Base-by-base conservation (phyloP, 768 basidiomycete genomes). In the Psilocybe subaeruginosa region DNA sequence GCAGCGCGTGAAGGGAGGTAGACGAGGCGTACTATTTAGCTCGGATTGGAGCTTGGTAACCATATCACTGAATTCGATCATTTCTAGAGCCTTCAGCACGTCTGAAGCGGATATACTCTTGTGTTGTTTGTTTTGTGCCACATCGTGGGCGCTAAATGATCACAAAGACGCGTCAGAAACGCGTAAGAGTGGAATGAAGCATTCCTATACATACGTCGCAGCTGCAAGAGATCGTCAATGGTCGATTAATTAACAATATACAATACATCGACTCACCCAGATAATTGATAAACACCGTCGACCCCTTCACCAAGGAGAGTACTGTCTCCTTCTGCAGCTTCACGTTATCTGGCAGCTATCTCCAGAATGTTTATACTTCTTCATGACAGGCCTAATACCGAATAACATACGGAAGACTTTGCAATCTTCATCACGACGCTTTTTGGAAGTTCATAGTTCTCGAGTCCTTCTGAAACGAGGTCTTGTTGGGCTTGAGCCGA, bases 221-320 rank as follows among this genome's bases (percentile, higher is more conserved):
- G 83, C 83, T 84, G 54, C 39, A 4, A 17, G 29, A 8, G 29
- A 52, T 27, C 2, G 41, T 62, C 30, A 62, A 43, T 19, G 48
- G 37, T 7, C 19, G 9, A 7, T 35, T 11, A 4, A 33, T 31
- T 30, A 23, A 14, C 43, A 7, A 49, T 46, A 31, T 43, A 45
- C 58, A 43, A 4, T n/a, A 14, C 19, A 0, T 23, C 55, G 77
- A 72, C 56, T n/a, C 31, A 91, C 96, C 90, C 7, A 99, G 79
- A 68, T 95, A 97, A 73, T 92, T 96, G 66, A 99, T 95, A 73
- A 98, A 99, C 54, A 98, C 91, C 0, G 96, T 96, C 3, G 95
- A 93, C 31, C 90, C 90, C 71, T 95, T 95, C 12, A 91, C 82
- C 8, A 97, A 80, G 11, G 94, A 92, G 1, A 91, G 72, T 0